Evolutionary conservation across 495 filamentous ascomycete species (phyloP).

Genomic region (Hyaloscypha finlandica): DNA sequence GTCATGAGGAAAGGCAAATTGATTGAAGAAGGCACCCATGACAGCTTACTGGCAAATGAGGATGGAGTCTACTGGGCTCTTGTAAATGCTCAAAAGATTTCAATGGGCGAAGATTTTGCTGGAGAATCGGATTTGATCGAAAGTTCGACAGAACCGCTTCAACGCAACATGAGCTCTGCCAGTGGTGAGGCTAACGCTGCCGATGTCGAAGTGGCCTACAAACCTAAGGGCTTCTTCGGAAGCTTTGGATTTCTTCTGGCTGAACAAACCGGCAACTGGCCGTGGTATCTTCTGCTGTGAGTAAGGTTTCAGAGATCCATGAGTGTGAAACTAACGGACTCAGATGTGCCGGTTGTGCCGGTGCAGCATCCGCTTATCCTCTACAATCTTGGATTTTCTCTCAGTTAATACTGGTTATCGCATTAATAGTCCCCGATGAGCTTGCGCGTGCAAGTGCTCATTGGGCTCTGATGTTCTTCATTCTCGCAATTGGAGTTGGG

Average conservation of each 20-base stretch:
- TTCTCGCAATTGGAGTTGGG: constrained; percentile 52
- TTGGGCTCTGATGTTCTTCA: constrained; percentile 68
- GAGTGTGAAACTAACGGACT: background rate
- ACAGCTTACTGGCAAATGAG: constrained; percentile 57
- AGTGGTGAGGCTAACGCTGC: constrained; percentile 5
- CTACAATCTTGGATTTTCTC: constrained; percentile 54
- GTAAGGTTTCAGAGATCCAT: constrained; percentile 27
- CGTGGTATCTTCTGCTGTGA: constrained; percentile 31
- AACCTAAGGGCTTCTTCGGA: constrained; percentile 22
- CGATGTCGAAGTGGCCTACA: constrained; percentile 9
- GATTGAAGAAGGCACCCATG: constrained; percentile 69
- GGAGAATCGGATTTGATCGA: constrained; percentile 23
- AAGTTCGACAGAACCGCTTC: background rate
- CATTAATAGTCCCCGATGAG: constrained; percentile 35
- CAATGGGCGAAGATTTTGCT: constrained; percentile 30
- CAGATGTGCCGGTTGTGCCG: constrained; percentile 21
- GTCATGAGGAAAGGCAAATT: constrained; percentile 59
- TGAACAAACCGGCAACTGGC: constrained; percentile 22
- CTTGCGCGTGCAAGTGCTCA: constrained; percentile 50
- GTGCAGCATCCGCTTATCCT: constrained; percentile 41
- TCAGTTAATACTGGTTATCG: constrained; percentile 48
- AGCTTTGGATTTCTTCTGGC: constrained; percentile 28
- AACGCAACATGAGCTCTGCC: constrained; percentile 10
- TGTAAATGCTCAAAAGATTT: constrained; percentile 55
- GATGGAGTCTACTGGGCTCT: constrained; percentile 54